A percentile compares a stretch with the other conserved stretches of the same genome.
These are phyloP conservation scores for Alternaria alternata DNA, from an alignment of 2,329 filamentous ascomycete species.

Conservation along the genomic window DNA sequence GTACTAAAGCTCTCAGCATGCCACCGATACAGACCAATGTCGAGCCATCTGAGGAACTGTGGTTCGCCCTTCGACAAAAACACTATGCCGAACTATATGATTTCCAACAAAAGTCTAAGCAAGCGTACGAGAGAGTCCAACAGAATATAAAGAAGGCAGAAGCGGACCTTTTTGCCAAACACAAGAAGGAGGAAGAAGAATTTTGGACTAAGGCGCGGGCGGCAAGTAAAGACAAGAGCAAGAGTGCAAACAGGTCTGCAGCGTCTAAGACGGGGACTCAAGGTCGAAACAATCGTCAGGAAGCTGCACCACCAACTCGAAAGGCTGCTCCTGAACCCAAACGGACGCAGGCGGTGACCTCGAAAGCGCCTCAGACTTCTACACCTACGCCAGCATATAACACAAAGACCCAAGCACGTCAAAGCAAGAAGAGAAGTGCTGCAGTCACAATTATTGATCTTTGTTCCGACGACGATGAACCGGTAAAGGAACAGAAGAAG, in stretches of 20 bases:
- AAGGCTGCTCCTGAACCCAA: neutral
- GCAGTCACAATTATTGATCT: slow-evolving; percentile 13
- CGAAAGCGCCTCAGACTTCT: neutral
- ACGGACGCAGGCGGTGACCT: neutral
- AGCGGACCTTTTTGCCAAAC: slow-evolving; percentile 3
- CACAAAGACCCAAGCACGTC: neutral
- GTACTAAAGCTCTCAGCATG: neutral
- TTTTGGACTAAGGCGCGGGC: slow-evolving; percentile 15
- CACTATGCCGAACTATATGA: neutral
- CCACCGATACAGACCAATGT: neutral
- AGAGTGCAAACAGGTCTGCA: neutral
- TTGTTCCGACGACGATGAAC: slow-evolving; percentile 17
- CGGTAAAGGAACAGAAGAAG: neutral
- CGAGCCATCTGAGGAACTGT: neutral
- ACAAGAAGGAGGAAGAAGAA: slow-evolving; percentile 12
- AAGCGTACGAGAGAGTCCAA: neutral
- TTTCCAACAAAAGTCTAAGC: neutral
- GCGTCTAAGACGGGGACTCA: neutral
- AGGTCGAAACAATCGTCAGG: neutral
- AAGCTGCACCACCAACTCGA: neutral
- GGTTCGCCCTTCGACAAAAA: slow-evolving; percentile 7
- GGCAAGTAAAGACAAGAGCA: neutral
- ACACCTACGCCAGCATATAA: neutral
- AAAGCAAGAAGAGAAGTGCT: neutral
- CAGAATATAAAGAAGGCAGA: neutral